Evolutionary conservation across 768 basidiomycete species (phyloP).

Genomic region (Daedaleopsis nitida): DNA sequence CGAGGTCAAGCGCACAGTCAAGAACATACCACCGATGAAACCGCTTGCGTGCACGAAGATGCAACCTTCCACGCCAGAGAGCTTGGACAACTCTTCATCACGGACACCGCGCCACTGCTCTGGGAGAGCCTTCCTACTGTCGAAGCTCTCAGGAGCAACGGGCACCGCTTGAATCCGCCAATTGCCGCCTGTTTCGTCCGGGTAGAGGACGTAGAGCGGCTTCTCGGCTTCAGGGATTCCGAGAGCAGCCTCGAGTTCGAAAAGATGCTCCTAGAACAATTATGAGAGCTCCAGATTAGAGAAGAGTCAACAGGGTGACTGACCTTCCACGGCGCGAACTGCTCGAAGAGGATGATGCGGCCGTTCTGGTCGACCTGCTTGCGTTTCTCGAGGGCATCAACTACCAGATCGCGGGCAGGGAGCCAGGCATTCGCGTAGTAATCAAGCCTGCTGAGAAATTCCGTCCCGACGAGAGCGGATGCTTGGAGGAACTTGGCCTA

Average conservation of each 20-base stretch:
- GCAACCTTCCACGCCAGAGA: conserved; percentile 77
- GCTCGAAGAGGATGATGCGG: conserved; percentile 76
- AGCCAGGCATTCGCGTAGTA: conserved; percentile 92
- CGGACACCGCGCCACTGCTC: conserved; percentile 92
- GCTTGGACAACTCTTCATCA: conserved; percentile 75
- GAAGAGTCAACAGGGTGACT: conserved; percentile 12
- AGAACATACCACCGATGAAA: conserved; percentile 84
- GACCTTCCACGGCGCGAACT: conserved; percentile 89
- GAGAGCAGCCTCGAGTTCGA: conserved; percentile 74
- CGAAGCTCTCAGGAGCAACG: conserved; percentile 77
- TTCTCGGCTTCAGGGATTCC: conserved; percentile 46
- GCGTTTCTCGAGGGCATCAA: conserved; percentile 59
- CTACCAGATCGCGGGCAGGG: conserved; percentile 83
- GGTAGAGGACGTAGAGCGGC: conserved; percentile 87
- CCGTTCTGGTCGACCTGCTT: conserved; percentile 62
- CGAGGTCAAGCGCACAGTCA: neutral
- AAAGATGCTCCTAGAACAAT: conserved; percentile 76
- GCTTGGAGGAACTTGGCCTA: conserved; percentile 79
- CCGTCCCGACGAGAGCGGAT: conserved; percentile 78
- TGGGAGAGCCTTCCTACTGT: conserved; percentile 89
- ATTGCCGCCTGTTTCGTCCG: conserved; percentile 70
- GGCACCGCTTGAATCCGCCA: conserved; percentile 97
- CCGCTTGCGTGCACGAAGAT: conserved; percentile 96
- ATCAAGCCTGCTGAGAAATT: conserved; percentile 77
- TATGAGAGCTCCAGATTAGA: conserved; percentile 4